phyloP scores from a whole-genome alignment of 2,329 filamentous ascomycete species.

The Colletotrichum agaves region DNA sequence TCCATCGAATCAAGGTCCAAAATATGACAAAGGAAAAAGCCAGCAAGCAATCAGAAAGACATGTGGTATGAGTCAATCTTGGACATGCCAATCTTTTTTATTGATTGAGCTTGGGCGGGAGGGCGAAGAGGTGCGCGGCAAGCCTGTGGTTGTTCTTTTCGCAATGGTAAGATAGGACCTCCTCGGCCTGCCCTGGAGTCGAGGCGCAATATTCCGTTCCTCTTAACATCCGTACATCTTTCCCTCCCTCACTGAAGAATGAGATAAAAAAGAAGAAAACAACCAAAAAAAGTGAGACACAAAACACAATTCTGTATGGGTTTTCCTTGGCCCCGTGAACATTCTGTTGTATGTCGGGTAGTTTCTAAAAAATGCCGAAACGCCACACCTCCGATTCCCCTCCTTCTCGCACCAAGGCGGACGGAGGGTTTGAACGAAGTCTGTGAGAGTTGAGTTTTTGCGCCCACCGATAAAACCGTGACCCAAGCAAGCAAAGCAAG shows the following conservation, averaged over 20 bases:
- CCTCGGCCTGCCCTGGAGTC: slow-evolving; percentile 36
- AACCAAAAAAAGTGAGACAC: slow-evolving; percentile 12
- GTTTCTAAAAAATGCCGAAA: slow-evolving; percentile 34
- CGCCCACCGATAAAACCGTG: slow-evolving; percentile 18
- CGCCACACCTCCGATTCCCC: slow-evolving; percentile 21
- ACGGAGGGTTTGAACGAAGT: slow-evolving; percentile 14
- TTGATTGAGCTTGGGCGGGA: not conserved
- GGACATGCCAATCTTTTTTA: slow-evolving; percentile 20
- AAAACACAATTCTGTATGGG: slow-evolving; percentile 32
- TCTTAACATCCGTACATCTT: slow-evolving; percentile 30
- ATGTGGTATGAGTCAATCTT: slow-evolving; percentile 44
- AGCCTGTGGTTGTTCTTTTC: slow-evolving; percentile 23
- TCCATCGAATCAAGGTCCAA: slow-evolving; percentile 18
- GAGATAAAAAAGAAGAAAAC: slow-evolving; percentile 8
- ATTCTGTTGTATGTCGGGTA: slow-evolving; percentile 8
- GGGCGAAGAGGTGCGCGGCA: slow-evolving; percentile 6
- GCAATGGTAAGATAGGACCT: not conserved
- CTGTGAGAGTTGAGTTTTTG: slow-evolving; percentile 25
- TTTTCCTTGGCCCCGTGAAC: slow-evolving; percentile 17
- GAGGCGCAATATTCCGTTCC: slow-evolving; percentile 27
- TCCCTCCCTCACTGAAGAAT: not conserved
- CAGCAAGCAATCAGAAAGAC: slow-evolving; percentile 21
- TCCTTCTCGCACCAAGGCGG: not conserved
- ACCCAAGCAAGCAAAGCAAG: slow-evolving; percentile 27
- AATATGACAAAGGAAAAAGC: slow-evolving; percentile 27